These are phyloP conservation scores for Neurospora sp. DNA, from an alignment of 495 filamentous ascomycete species.

Conservation along the genomic window DNA sequence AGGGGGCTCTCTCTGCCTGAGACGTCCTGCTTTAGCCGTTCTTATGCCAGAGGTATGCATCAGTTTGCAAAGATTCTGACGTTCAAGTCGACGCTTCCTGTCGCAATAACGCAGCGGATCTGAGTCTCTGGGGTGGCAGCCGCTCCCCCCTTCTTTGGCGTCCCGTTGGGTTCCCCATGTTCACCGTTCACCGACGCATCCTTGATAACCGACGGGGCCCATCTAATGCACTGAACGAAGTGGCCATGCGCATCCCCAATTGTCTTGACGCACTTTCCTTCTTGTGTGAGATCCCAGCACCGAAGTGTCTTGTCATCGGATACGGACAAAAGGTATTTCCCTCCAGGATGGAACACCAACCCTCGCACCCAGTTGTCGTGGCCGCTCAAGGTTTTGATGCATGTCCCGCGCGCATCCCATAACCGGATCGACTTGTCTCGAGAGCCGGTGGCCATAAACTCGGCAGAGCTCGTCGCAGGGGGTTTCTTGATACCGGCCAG, in stretches of 20 bases:
- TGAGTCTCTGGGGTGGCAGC: constrained; percentile 28
- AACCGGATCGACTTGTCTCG: constrained; percentile 87
- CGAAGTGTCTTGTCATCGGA: constrained; percentile 86
- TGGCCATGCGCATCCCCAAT: constrained; percentile 71
- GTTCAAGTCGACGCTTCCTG: constrained; percentile 52
- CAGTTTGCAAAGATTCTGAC: constrained; percentile 51
- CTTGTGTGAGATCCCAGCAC: constrained; percentile 92
- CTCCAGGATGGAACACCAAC: constrained; percentile 84
- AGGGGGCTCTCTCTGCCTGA: background rate
- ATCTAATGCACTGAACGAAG: constrained; percentile 80
- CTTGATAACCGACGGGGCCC: constrained; percentile 74
- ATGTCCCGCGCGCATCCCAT: constrained; percentile 78
- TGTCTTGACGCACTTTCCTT: constrained; percentile 80
- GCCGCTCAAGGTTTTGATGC: constrained; percentile 78
- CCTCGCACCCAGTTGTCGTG: constrained; percentile 96
- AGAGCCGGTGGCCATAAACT: constrained; percentile 85
- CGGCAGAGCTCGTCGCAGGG: constrained; percentile 59
- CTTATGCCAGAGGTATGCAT: background rate
- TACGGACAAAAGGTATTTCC: constrained; percentile 81
- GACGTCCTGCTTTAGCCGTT: background rate
- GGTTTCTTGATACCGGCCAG: constrained; percentile 81
- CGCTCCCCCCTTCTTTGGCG: constrained; percentile 33
- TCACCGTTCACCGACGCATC: constrained; percentile 44
- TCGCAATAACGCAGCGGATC: constrained; percentile 53
- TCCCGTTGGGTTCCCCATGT: constrained; percentile 43